Base-by-base conservation (phyloP, 2,329 filamentous ascomycete genomes). In the Colletotrichum lindemuthianum region DNA sequence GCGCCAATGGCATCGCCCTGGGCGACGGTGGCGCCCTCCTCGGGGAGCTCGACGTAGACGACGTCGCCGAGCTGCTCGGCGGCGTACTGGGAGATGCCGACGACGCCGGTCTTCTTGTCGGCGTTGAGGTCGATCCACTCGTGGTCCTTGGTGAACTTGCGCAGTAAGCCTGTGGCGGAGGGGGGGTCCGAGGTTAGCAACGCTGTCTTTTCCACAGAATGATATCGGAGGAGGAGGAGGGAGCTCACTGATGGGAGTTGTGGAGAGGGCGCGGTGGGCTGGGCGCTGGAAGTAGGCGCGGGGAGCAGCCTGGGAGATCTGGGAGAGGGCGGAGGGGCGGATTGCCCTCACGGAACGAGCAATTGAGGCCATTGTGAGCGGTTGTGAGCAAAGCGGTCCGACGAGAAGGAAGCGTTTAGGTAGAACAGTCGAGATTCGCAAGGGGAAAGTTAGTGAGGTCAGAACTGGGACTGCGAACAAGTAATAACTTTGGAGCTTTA, bases 81-180 rank as follows among this genome's bases (percentile, higher is more conserved):
- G 16, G 96, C 96, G 84, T 97, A 98, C 71, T 90, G 85, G 60
- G 93, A 96, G 77, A 99, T 97, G 66, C 96, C 96, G 70, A 90
- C 83, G 55, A 86, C 87, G 83, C 92, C 94, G 53, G 90, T 90
- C 79, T 92, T 95, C 77, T 90, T 89, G 80, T 96, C 92, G 55
- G 88, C 88, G 60, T 89, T 90, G 66, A 97, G 82, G 79, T 97
- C 93, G 77, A 99, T 89, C 96, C 96, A 99, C 84, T 99, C 96
- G 84, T 99, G 96, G 76, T 97, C 95, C 78, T 94, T 91, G 69
- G 96, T 97, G 85, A 97, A 99, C 78, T 90, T 92, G 82, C 96
- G 95, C 69, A 86, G 82, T 59, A 84, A 81, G 73, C 80, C 89
- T 92, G 68, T 7, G 9, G 49, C 59, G 48, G 67, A 16, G 24